Base-by-base conservation (phyloP, 345 rosid species). In the Diplotaxis tenuifolia region DNA sequence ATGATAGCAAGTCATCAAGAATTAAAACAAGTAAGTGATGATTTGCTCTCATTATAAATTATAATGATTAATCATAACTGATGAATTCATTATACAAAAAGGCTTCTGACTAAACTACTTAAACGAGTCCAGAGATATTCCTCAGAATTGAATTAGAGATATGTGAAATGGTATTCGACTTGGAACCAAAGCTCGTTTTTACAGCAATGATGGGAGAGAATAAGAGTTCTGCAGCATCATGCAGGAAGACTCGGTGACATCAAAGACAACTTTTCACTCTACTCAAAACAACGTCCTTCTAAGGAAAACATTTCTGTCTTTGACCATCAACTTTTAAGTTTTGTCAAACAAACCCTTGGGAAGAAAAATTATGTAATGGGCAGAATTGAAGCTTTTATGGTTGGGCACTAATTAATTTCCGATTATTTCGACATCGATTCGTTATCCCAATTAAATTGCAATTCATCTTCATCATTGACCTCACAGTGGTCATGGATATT, bases 381-480 rank as follows among this genome's bases (percentile, higher is more conserved):
- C 64, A 56, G 20, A n/a, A n/a, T 72, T 4, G 14, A 21, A n/a
- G 38, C 58, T 60, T 15, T 23, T 5, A n/a, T 45, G 49, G 25
- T 23, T 1, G 25, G 25, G 25, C 25, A 23, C 25, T 23, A 23
- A 23, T 23, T 23, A 23, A 23, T 23, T 1, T 23, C 25, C 25
- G 3, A 23, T 23, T 23, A 23, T 23, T 23, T n/a, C 25, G 25
- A 23, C 25, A 23, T 23, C 25, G 25, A 23, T 23, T 3, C 25
- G 25, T 23, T 23, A 23, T 23, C 25, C 25, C 25, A 23, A 23
- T 23, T 23, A 23, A 23, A 23, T 23, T 62, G 74, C 81, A 12
- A 73, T 80, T 88, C 65, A 65, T 95, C 10, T 47, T 88, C 9
- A 82, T 87, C 62, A 67, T 81, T 68, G 89, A 90, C 20, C 54